A percentile compares a stretch with the other conserved stretches of the same genome.
These are phyloP conservation scores for Colletotrichum tofieldiae DNA, from an alignment of 2,329 filamentous ascomycete genomes.

Conservation along the genomic window DNA sequence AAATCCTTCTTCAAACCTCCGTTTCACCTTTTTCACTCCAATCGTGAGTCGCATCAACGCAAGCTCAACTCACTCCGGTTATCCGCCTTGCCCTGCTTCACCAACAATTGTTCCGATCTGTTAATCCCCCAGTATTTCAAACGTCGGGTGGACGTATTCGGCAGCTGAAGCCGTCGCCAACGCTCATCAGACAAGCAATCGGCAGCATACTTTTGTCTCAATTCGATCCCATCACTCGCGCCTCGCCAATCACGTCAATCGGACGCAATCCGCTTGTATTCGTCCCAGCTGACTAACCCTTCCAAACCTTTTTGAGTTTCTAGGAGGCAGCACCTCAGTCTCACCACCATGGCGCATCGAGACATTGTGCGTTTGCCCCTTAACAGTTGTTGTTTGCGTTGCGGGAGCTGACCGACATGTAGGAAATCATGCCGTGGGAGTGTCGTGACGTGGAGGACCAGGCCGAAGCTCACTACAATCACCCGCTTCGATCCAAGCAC, in stretches of 20 bases:
- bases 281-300: constrained; percentile 12
- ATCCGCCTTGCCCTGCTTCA: constrained; percentile 12
- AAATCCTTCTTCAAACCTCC: constrained; percentile 35
- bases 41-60: constrained; percentile 26
- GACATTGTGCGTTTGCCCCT: constrained; percentile 21
- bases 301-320: neutral
- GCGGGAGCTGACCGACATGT: constrained; percentile 19
- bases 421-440: constrained; percentile 63
- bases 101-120: constrained; percentile 14
- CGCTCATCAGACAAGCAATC: neutral
- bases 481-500: constrained; percentile 64
- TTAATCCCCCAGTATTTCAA: neutral
- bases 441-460: constrained; percentile 68
- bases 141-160: constrained; percentile 3
- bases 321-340: neutral
- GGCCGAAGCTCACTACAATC: constrained; percentile 64
- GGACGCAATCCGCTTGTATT: neutral
- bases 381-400: neutral
- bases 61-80: constrained; percentile 18
- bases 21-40: constrained; percentile 35
- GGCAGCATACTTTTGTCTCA: neutral
- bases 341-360: constrained; percentile 29
- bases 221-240: neutral
- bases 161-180: neutral
- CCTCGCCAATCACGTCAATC: constrained; percentile 4